phyloP scores from a whole-genome alignment of 2,329 filamentous ascomycete species.

The Zasmidium cellare region DNA sequence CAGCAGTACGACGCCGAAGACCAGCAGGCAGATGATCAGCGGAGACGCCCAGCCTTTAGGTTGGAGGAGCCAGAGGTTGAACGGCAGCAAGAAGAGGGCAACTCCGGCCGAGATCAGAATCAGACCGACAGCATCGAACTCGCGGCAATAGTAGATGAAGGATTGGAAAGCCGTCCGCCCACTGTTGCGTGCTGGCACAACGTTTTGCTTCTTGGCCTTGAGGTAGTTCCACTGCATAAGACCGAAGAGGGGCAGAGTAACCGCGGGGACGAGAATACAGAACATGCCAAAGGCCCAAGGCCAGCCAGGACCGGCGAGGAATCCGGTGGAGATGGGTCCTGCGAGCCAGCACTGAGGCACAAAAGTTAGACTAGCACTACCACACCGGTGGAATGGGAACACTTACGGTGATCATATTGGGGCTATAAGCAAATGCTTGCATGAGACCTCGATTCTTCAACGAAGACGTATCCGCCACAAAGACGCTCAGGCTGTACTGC shows the following conservation, averaged over 20 bases:
- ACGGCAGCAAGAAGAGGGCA: conserved; percentile 67
- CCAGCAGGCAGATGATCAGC: conserved; percentile 39
- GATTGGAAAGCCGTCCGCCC: conserved; percentile 22
- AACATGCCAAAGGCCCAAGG: conserved; percentile 35
- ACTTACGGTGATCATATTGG: conserved; percentile 30
- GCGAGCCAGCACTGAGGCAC: conserved; percentile 21
- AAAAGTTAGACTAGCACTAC: too few relatives aligned
- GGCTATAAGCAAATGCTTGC: conserved; percentile 30
- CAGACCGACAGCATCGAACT: conserved; percentile 32
- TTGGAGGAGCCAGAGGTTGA: conserved; percentile 53
- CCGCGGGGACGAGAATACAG: conserved; percentile 30
- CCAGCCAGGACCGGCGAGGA: conserved; percentile 27
- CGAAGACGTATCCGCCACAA: conserved; percentile 32
- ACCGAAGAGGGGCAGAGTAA: conserved; percentile 25
- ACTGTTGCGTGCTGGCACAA: conserved; percentile 20
- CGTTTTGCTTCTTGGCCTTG: conserved; percentile 28
- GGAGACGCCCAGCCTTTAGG: conserved; percentile 37
- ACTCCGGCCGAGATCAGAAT: conserved; percentile 49
- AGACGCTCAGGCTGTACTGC: conserved; percentile 27
- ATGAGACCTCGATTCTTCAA: conserved; percentile 31
- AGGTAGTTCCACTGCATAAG: conserved; percentile 17
- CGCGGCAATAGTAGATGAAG: conserved; percentile 24
- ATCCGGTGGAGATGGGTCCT: conserved; percentile 25
- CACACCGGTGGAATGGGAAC: background rate
- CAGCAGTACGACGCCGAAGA: conserved; percentile 30